Evolutionary conservation across 2,329 filamentous ascomycete genomes (phyloP), one percentile per base, ranked within the genome.

Genomic region (Didymellaceae sp.): DNA sequence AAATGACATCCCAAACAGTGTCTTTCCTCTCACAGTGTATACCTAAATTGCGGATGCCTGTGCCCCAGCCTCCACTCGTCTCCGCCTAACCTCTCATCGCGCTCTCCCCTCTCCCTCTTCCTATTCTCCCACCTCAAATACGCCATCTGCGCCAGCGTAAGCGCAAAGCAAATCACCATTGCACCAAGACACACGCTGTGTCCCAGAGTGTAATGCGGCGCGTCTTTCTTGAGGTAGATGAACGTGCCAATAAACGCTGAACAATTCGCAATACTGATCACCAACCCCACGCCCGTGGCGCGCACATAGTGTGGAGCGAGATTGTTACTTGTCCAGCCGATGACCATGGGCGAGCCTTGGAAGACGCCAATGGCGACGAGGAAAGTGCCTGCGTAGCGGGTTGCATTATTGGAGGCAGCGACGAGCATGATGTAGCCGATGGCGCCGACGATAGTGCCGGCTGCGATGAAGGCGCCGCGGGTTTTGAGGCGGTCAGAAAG

Each of bases 281-380:
- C 72, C 78, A 82, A 75, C 4, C 80, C 81, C 0, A 78, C 73
- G 2, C 76, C 75, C 28, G 84, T 74, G 1, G 78, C 75, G 24
- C 81, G 74, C 66, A 85, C 85, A 63, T 82, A 85, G 64, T 84
- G 81, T 2, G 82, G 82, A 11, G 67, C 66, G 30, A 77, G 64
- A 47, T 77, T 77, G 59, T 77, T 77, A 6, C 74, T 56, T 1
- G 73, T 65, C 76, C 76, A 78, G 5, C 74, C 76, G 35, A 77
- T 76, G 1, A 74, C 59, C 44, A 71, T 60, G 22, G 68, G 68
- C 1, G 52, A 57, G 40, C 66, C 65, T 7, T 66, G 66, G 43
- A 70, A 83, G 55, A 80, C 73, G 38, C 77, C 78, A 13, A 69
- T 66, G 0, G 75, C 72, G 9, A 75, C 65, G 7, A 78, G 60